Evolutionary conservation across 768 basidiomycete species (phyloP), one percentile per base, ranked within the genome.

Genomic region (Trametopsis cervina): DNA sequence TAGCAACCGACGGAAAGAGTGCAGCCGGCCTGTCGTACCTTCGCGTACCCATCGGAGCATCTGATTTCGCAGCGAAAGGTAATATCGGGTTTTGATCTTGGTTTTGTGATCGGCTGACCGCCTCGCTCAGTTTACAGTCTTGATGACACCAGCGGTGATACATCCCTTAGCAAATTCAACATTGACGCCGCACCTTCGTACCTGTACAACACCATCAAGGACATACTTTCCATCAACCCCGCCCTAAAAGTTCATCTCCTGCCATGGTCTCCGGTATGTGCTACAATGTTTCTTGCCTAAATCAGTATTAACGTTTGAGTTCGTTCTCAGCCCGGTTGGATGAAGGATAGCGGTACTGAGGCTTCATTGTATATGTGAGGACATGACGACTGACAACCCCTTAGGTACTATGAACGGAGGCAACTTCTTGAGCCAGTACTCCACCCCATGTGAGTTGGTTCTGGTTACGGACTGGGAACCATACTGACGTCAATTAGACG

Each of bases 221-320:
- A 89, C 56, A 86, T 89, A 42, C 62, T 69, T 53, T 69, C 75
- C 10, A 62, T 83, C 55, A 85, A 85, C 50, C 66, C 60, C 23
- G 57, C 66, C 56, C 46, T 81, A 47, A 75, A 70, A 54, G 66
- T 85, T 17, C 80, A 84, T 52, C 52, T 85, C 4, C 44, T 83
- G 13, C 82, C 87, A 4, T 89, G 87, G 87, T 85, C 84, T 22
- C 83, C 85, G 2, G 85, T 85, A 59, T 52, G 75, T 65, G 21
- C 18, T 38, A 3, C 20, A 27, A 12, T 36, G 37, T 36, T 25
- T 47, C 15, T 11, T n/a, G n/a, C n/a, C n/a, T n/a, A n/a, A n/a
- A n/a, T n/a, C n/a, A n/a, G n/a, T n/a, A n/a, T n/a, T n/a, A n/a
- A n/a, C n/a, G n/a, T n/a, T n/a, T 26, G 44, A 46, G 18, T 39